Evolutionary conservation across 169 alveolate species (phyloP).

Genomic region (Cyclospora cayetanensis): DNA sequence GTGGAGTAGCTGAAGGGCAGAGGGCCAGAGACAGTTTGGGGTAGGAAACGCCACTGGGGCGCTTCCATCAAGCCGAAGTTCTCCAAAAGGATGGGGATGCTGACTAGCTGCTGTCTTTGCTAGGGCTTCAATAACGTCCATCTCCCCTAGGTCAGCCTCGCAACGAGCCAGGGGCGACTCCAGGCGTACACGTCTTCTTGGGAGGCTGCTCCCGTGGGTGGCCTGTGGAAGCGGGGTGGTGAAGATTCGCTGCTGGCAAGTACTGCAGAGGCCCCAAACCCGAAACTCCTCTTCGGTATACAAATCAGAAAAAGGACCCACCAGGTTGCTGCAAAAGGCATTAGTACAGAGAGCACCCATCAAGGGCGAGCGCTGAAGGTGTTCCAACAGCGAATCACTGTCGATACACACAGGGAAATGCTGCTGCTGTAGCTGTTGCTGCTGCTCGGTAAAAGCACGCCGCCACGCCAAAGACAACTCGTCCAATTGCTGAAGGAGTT

Average conservation of each 20-base stretch:
- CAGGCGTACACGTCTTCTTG: not conserved
- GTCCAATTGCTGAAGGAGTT: conserved; percentile 58
- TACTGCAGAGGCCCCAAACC: conserved; percentile 64
- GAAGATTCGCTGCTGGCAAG: conserved; percentile 64
- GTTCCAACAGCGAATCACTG: not conserved
- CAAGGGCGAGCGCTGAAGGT: not conserved
- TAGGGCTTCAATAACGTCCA: not conserved
- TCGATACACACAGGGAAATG: conserved; percentile 22
- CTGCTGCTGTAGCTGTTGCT: not conserved
- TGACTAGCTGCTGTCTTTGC: conserved; percentile 28
- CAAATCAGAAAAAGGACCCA: conserved; percentile 41
- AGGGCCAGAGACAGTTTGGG: conserved; percentile 67
- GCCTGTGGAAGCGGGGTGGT: conserved; percentile 36
- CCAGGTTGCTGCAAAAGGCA: conserved; percentile 45
- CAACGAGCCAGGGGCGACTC: conserved; percentile 29
- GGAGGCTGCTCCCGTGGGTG: not conserved
- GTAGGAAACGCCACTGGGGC: conserved; percentile 71
- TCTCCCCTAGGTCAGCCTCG: not conserved
- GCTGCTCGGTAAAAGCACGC: not conserved
- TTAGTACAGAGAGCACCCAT: conserved; percentile 63
- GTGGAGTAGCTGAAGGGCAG: conserved; percentile 57
- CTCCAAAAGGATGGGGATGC: conserved; percentile 30
- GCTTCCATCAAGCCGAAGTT: conserved; percentile 57
- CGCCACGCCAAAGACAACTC: conserved; percentile 37
- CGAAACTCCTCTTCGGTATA: conserved; percentile 72